Evolutionary conservation across 768 basidiomycete genomes (phyloP), one percentile per base, ranked within the genome.

Genomic region (Gelatoporia subvermispora): DNA sequence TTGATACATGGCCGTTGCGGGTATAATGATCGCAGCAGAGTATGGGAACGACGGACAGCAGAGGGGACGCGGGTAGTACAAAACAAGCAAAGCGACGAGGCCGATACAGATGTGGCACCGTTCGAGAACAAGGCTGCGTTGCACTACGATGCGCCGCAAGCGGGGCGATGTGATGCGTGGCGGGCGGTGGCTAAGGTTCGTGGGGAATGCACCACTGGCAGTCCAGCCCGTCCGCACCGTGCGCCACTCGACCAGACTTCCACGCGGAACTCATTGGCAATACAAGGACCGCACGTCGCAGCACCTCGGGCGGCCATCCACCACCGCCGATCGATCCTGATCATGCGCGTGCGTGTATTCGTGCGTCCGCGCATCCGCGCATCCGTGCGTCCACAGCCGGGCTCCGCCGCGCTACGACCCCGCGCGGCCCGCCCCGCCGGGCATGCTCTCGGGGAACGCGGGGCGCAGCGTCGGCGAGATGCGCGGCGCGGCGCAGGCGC

Each of bases 391-490:
- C n/a, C n/a, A n/a, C n/a, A n/a, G n/a, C n/a, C n/a, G n/a, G n/a
- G n/a, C n/a, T n/a, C n/a, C n/a, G n/a, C n/a, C n/a, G n/a, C n/a
- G 13, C 28, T 17, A 39, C n/a, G 17, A 39, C 8, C 17, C 21
- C 5, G 21, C 7, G 38, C 21, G 17, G n/a, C 35, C 35, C 10
- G 35, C 35, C 11, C n/a, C 35, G 35, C n/a, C 24, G 17, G 41
- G 39, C 16, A 22, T 36, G 25, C 18, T 21, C 47, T 40, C 52
- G 24, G 47, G 55, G 51, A 59, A 59, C 45, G 58, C 58, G 40
- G 58, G 58, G 36, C 58, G 50, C 47, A 59, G 44, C 25, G 55
- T 42, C 28, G 55, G 47, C 43, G 54, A 46, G 36, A 52, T 51
- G 22, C 43, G 49, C 23, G 22, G 41, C 4, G 44, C 16, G 17